Conservation (phyloP, 352 stramenopile genomes). For the Globisporangium camurandrum region DNA sequence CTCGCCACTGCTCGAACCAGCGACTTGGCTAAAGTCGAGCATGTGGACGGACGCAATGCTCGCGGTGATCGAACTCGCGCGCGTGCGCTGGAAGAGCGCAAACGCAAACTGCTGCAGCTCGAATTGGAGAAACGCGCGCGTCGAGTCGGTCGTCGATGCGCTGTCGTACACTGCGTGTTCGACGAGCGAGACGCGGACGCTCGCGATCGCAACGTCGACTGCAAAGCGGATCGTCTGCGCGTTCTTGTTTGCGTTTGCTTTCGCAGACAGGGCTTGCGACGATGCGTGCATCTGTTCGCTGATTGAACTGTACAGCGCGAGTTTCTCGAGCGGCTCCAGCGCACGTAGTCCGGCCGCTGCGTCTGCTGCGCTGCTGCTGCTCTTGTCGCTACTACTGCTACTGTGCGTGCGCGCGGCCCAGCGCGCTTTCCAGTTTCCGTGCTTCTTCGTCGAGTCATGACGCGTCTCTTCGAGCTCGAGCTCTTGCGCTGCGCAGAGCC, state of each 20-base stretch:
- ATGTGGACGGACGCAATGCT: conserved; percentile 60
- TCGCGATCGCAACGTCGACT: conserved; percentile 55
- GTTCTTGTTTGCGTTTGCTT: conserved; percentile 33
- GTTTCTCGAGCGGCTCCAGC: conserved; percentile 36
- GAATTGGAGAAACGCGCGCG: conserved; percentile 60
- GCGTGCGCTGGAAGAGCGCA: conserved; percentile 50
- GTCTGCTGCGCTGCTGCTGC: conserved; percentile 2
- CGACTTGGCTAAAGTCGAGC: conserved; percentile 51
- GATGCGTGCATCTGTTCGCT: conserved; percentile 60
- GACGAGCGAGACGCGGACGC: conserved; percentile 35
- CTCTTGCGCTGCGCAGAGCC: conserved; percentile 55
- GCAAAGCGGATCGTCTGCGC: conserved; percentile 59
- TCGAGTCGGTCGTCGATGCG: conserved; percentile 5
- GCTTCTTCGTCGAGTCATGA: conserved; percentile 57
- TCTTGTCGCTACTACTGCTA: not conserved
- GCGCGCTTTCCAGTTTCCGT: conserved; percentile 60
- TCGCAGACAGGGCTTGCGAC: conserved; percentile 29
- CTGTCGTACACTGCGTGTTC: conserved; percentile 12
- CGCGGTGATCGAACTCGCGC: conserved; percentile 36
- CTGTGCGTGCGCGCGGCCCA: conserved; percentile 32
- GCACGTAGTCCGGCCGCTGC: conserved; percentile 10
- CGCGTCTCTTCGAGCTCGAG: conserved; percentile 57
- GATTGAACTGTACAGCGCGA: conserved; percentile 44
- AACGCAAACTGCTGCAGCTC: conserved; percentile 61
- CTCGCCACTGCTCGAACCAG: not conserved